phyloP scores from a whole-genome alignment of 306 rosid genomes.

The Gastrolobium bilobum region DNA sequence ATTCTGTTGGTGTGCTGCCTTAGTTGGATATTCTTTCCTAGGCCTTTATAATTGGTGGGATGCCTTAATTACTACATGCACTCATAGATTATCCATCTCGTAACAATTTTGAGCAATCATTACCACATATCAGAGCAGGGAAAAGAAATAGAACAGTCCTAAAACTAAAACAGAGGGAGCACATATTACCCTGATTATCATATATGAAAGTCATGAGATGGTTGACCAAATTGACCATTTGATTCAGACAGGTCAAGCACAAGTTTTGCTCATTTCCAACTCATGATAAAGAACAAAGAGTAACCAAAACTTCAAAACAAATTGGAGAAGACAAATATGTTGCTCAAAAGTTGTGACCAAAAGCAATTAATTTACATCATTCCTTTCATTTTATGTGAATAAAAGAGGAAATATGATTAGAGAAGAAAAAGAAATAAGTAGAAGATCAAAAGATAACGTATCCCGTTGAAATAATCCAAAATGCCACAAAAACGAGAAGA shows the following conservation, averaged over 20 bases:
- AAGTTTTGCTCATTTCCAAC: conserved; percentile 13
- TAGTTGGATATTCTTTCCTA: conserved; percentile 22
- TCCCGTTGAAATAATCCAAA: conserved; percentile 17
- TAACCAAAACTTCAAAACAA: neutral
- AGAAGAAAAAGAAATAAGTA: neutral
- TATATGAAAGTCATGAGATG: neutral
- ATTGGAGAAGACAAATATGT: neutral
- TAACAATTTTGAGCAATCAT: neutral
- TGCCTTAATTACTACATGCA: too few species aligned
- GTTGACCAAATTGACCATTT: neutral
- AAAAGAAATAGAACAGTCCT: conserved; percentile 7
- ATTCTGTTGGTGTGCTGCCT: conserved; percentile 4
- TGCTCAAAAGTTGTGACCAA: conserved; percentile 21
- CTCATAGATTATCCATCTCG: too few species aligned
- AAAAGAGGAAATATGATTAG: neutral
- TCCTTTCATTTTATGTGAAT: conserved; percentile 10
- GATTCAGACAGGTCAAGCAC: conserved; percentile 2
- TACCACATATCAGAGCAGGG: neutral
- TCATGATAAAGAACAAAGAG: conserved; percentile 6
- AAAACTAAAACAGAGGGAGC: neutral
- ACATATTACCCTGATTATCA: neutral
- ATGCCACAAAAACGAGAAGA: neutral
- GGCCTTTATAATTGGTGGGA: neutral
- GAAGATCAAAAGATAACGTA: conserved; percentile 4
- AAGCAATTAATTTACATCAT: neutral